Evolutionary conservation across 2,329 filamentous ascomycete genomes (phyloP), one percentile per base, ranked within the genome.

Genomic region (Pseudogymnoascus sp.): DNA sequence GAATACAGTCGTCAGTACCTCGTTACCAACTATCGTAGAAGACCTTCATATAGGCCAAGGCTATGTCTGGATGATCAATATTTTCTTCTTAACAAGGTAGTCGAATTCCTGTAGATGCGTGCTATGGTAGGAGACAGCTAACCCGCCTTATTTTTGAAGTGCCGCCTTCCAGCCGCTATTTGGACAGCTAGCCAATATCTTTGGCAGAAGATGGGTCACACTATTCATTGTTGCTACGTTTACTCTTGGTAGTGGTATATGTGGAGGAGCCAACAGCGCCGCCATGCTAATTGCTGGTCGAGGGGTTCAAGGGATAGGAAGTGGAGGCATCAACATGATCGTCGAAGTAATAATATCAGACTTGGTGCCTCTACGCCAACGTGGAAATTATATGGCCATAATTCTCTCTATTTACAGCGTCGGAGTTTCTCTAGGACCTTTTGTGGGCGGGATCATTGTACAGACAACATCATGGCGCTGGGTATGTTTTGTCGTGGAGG

Each of bases 221-320:
- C 69, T 82, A 0, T 58, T 68, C 6, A 69, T 77, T 2, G 74
- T 82, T 1, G 71, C 69, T 9, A 63, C 81, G 1, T 84, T 84
- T 63, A 74, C 73, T 0, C 65, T 84, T 0, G 83, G 83, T 0
- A 82, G 81, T 61, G 79, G 76, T 0, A 72, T 86, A 2, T 76
- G 73, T 41, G 83, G 81, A 0, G 76, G 75, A 0, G 78, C 83
- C 0, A 73, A 67, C 0, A 76, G 65, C 6, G 73, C 71, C 0
- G 67, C 65, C 0, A 77, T 78, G 67, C 72, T 88, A 1, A 82
- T 87, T 11, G 76, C 74, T 3, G 81, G 81, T n/a, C 75, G 82
- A 0, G 75, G 76, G 0, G 69, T 86, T 1, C 82, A 86, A 61
- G 84, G 84, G 0, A 66, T 80, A 1, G 80, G 79, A 0, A 75